Evolutionary conservation across 1,284 basidiomycete genomes (phyloP).

Genomic region (Heterobasidion occidentale): DNA sequence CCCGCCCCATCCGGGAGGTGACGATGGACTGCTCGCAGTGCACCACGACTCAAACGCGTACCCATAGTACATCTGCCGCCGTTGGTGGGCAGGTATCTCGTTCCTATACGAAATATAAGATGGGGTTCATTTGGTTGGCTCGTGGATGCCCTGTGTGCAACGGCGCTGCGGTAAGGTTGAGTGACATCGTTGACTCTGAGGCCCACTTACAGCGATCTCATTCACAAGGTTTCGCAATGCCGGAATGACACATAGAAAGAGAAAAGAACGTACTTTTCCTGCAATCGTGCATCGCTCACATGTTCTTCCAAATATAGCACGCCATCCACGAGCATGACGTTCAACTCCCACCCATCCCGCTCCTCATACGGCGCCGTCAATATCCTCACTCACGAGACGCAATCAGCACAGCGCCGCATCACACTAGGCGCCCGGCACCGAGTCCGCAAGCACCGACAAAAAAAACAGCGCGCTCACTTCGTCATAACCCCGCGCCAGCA

Average conservation of each 20-base stretch:
- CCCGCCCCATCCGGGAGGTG: constrained; percentile 64
- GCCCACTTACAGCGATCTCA: too few species aligned
- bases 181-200: too few species aligned
- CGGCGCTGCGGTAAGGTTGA: too few species aligned
- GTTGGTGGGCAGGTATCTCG: constrained; percentile 50
- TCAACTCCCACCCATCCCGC: constrained; percentile 77
- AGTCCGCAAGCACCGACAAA: constrained; percentile 5
- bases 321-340: constrained; percentile 73
- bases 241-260: background rate
- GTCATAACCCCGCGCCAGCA: constrained; percentile 92
- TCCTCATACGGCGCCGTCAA: constrained; percentile 78
- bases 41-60: constrained; percentile 88
- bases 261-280: constrained; percentile 49
- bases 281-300: constrained; percentile 42
- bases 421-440: background rate
- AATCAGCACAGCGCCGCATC: constrained; percentile 14
- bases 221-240: background rate
- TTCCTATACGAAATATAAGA: constrained; percentile 34
- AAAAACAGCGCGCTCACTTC: constrained; percentile 48
- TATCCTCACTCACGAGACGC: constrained; percentile 44
- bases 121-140: too few species aligned
- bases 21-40: constrained; percentile 38
- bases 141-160: too few species aligned
- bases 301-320: constrained; percentile 85
- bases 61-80: constrained; percentile 62